Percentiles rank a stretch among this genome's conserved stretches.
These are phyloP conservation scores for Biscogniauxia sp. DNA, from an alignment of 2,329 filamentous ascomycete species.

Conservation along the genomic window DNA sequence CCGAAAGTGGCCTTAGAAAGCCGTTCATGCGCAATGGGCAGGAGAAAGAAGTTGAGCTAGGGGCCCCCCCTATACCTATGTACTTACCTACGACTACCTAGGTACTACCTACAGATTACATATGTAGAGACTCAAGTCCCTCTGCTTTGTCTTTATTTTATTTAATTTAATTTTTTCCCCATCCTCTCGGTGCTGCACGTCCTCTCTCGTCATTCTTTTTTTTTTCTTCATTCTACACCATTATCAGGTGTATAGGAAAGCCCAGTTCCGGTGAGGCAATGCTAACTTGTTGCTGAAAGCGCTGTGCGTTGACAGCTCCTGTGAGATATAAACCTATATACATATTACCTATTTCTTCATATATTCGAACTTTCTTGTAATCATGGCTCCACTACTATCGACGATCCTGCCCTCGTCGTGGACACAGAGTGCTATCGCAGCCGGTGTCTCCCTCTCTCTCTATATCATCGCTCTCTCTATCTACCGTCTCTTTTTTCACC, in stretches of 20 bases:
- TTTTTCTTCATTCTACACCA: not conserved
- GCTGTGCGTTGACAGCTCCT: not conserved
- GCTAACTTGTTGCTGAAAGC: not conserved
- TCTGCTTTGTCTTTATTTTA: not conserved
- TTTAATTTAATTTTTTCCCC: too few species aligned
- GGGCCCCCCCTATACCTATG: not conserved
- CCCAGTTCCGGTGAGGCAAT: not conserved
- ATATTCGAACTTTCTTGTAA: not conserved
- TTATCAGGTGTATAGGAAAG: not conserved
- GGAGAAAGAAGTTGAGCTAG: too few species aligned
- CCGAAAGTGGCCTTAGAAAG: not conserved
- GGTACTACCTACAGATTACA: too few species aligned
- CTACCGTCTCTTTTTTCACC: conserved; percentile 10
- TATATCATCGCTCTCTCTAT: not conserved
- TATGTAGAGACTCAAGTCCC: not conserved
- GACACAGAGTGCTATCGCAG: not conserved
- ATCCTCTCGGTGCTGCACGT: too few species aligned
- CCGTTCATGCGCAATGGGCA: not conserved
- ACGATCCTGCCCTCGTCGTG: not conserved
- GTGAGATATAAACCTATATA: too few species aligned
- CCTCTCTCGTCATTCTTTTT: not conserved
- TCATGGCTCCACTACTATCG: not conserved
- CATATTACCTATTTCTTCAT: too few species aligned
- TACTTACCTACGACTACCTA: too few species aligned
- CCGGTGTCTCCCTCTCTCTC: not conserved